Base-by-base conservation (phyloP, 306 rosid species). In the Elaeagnus macrophylla region DNA sequence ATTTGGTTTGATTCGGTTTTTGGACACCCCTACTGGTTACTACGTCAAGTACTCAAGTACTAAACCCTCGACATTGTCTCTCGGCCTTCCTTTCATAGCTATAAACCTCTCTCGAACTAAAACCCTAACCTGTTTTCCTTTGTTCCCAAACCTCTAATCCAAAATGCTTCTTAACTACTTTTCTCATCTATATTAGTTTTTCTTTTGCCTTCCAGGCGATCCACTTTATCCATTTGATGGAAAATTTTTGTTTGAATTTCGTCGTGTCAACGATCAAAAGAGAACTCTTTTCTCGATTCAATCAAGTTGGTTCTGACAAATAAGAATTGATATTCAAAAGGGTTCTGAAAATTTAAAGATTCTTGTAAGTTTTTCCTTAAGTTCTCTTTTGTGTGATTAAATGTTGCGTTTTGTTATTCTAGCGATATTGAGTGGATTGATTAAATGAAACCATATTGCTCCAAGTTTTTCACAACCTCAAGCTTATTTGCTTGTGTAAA, bases 11-110 rank as follows among this genome's bases (percentile, higher is more conserved):
- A n/a, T n/a, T n/a, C n/a, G n/a, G n/a, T n/a, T n/a, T n/a, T n/a
- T n/a, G n/a, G n/a, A n/a, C 55, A 54, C 10, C 45, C 14, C 54
- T 47, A 54, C 48, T 20, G 40, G 69, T 54, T 66, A 62, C 65
- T 66, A 53, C 70, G 64, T 44, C 13, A 18, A 67, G 58, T 64
- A 55, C 71, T 12, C n/a, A 14, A 63, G 25, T 17, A 35, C 40
- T 41, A 12, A 17, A 52, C 39, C 61, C 51, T 77, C 88, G 70
- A 60, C 36, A 48, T 68, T 57, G 48, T 69, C 77, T 77, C 81
- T 5, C 41, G 56, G 61, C 76, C 81, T 68, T 58, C 59, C 67
- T 48, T 67, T 77, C 25, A 18, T 44, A 47, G 52, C 25, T 69
- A 50, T 44, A 19, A 41, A 45, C 37, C 61, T 60, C 51, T 56